Percentiles rank a stretch among this genome's conserved stretches.
These are phyloP conservation scores for Leishmania tropica DNA, from an alignment of 208 protist species.

Conservation along the genomic window DNA sequence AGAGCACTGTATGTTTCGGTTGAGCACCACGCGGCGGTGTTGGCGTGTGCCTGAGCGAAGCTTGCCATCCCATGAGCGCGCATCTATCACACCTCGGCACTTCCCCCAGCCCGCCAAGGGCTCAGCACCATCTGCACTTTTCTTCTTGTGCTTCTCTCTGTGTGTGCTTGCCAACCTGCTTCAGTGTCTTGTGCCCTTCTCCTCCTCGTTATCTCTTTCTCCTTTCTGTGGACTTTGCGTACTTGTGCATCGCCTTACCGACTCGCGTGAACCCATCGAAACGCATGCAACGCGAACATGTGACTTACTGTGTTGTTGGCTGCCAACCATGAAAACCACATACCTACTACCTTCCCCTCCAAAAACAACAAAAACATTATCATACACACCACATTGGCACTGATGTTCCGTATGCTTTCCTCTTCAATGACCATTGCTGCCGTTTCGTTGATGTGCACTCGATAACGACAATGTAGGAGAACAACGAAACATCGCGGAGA, in stretches of 20 bases:
- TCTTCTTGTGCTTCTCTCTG: not conserved
- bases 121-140: not conserved
- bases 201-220: too few species aligned
- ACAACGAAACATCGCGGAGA: not conserved
- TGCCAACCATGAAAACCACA: not conserved
- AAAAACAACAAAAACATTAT: not conserved
- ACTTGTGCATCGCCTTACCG: not conserved
- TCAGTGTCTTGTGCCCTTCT: not conserved
- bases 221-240: not conserved
- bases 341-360: not conserved
- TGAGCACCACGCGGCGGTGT: not conserved
- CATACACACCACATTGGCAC: not conserved
- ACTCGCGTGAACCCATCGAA: not conserved
- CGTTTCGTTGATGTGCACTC: not conserved
- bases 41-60: not conserved
- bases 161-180: not conserved
- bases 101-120: not conserved
- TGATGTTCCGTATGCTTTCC: not conserved
- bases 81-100: too few species aligned
- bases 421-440: not conserved
- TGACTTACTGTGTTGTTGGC: not conserved
- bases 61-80: not conserved
- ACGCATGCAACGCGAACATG: not conserved
- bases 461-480: not conserved
- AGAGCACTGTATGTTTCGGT: not conserved